Base-by-base conservation (phyloP, 176 grass and related monocot genomes). In the Triticum turgidum region DNA sequence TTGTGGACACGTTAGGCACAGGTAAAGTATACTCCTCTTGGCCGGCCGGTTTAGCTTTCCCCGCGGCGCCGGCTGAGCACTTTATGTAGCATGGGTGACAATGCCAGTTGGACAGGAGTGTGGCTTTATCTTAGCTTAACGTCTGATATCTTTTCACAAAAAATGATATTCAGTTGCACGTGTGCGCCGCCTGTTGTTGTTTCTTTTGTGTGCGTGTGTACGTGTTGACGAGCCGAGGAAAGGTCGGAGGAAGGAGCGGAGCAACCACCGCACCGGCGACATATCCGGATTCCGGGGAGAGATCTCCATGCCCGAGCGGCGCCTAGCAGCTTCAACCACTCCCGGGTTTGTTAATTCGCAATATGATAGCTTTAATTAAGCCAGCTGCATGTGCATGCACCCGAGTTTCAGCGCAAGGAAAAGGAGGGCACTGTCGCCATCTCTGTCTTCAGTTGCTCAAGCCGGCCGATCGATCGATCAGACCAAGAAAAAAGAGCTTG, bases 71-170 rank as follows among this genome's bases (percentile, higher is more conserved):
- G n/a, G 30, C 17, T 3, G 4, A n/a, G 30, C 13, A 32, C 42
- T 82, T 67, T 33, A 75, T 82, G 79, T 76, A 52, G 38, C 76
- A 35, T 65, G 22, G 79, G 45, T 42, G 65, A 39, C 64, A 44
- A 85, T 22, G 49, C 54, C 61, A 66, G 82, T 69, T 78, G 73
- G 83, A 52, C 56, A 67, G 32, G 44, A 82, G 65, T 71, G 63
- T 70, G 64, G 52, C 73, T 59, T 67, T 54, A 24, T 44, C 68
- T 49, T 42, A 21, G 20, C 38, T n/a, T 77, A 65, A 64, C 35
- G 77, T 5, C 32, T 17, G 12, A 7, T 52, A 47, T 15, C 47
- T 51, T 51, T 15, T 51, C 47, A 15, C 47, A 42, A 15, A 9
- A 6, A 10, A 14, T 6, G 5, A 7, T 24, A 12, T 17, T 11